Percentiles rank a stretch among this genome's conserved stretches.
These are phyloP conservation scores for Aspergillus heteromorphus DNA, from an alignment of 495 filamentous ascomycete species.

Conservation along the genomic window DNA sequence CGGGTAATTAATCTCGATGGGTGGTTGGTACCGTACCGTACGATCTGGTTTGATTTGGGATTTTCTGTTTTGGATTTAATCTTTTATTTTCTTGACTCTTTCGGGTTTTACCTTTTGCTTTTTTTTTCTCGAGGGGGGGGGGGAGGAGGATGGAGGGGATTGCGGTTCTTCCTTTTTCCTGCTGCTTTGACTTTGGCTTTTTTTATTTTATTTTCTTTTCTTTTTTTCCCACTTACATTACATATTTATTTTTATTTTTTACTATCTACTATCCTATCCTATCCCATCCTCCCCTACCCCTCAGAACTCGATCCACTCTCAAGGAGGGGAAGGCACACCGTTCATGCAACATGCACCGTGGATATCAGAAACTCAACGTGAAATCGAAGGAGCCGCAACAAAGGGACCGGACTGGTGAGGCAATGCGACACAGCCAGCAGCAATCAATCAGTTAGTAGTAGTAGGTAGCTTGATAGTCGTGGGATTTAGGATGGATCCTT, in stretches of 20 bases:
- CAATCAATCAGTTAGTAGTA: neutral
- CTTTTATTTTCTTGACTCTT: conserved; percentile 12
- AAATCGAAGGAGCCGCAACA: conserved; percentile 13
- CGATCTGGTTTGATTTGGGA: conserved; percentile 7
- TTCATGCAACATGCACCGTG: conserved; percentile 15
- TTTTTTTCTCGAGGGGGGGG: conserved; percentile 15
- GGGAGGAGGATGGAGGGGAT: too few relatives aligned
- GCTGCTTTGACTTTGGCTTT: conserved; percentile 16
- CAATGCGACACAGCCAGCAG: neutral
- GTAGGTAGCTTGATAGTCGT: neutral
- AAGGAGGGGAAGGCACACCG: conserved; percentile 3
- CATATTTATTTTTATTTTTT: conserved; percentile 9
- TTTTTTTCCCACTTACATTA: conserved; percentile 11
- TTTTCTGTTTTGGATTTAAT: conserved; percentile 13
- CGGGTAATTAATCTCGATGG: conserved; percentile 22
- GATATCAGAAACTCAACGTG: conserved; percentile 6
- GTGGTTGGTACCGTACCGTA: conserved; percentile 1
- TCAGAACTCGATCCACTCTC: neutral
- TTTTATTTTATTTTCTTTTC: conserved; percentile 14
- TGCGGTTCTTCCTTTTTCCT: conserved; percentile 8
- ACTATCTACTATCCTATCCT: neutral
- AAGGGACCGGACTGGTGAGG: neutral
- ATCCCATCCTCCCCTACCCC: neutral
- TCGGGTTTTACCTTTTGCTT: conserved; percentile 11
- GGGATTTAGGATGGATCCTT: neutral